Percentiles rank a stretch among this genome's conserved stretches.
These are phyloP conservation scores for Pleurotus salmoneostramineus DNA, from an alignment of 768 basidiomycete genomes.

Conservation along the genomic window DNA sequence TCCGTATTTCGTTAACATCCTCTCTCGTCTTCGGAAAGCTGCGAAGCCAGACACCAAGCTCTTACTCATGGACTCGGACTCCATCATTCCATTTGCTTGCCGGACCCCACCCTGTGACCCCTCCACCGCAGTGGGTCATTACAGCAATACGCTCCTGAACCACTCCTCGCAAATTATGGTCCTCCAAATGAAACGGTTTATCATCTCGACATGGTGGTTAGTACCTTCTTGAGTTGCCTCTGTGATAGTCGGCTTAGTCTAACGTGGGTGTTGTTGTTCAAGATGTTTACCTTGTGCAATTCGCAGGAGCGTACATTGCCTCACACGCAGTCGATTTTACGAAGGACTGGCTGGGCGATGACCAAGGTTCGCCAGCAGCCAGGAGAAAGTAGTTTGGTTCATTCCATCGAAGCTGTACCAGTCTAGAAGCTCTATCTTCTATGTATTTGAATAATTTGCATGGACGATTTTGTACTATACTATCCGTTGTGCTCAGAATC, in stretches of 20 bases:
- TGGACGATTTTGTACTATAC: neutral
- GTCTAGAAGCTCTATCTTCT: constrained; percentile 1
- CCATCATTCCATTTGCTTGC: constrained; percentile 25
- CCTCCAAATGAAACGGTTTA: constrained; percentile 16
- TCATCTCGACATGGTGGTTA: constrained; percentile 17
- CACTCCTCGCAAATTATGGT: constrained; percentile 22
- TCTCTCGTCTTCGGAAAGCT: constrained; percentile 26
- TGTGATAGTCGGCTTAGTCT: neutral
- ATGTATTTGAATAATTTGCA: neutral
- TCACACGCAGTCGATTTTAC: neutral
- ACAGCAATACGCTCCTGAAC: constrained; percentile 12
- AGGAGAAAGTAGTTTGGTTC: constrained; percentile 13
- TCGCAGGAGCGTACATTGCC: neutral
- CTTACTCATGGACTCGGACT: constrained; percentile 34
- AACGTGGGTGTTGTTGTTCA: too few species aligned
- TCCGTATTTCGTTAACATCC: constrained; percentile 21
- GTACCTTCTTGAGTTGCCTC: neutral
- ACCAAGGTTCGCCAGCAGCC: constrained; percentile 17
- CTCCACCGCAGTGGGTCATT: neutral
- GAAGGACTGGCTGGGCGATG: constrained; percentile 13
- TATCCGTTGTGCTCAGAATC: neutral
- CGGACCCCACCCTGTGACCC: constrained; percentile 7
- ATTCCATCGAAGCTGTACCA: constrained; percentile 21
- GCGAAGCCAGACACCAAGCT: constrained; percentile 28
- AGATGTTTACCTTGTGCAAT: neutral